Percentiles rank a stretch among this genome's conserved stretches.
These are phyloP conservation scores for Myxozyma neglecta DNA, from an alignment of 805 yeast genomes.

Conservation along the genomic window DNA sequence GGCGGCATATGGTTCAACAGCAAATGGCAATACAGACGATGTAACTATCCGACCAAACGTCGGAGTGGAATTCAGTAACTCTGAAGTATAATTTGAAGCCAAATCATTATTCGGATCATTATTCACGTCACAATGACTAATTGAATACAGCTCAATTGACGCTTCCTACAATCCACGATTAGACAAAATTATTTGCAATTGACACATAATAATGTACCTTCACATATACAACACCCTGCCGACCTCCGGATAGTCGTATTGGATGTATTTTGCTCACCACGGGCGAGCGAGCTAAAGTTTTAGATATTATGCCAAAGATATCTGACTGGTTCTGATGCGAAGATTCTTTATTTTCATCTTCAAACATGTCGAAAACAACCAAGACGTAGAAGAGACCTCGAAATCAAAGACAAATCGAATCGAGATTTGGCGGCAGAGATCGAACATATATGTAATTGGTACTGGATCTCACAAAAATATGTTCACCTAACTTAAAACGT, in stretches of 20 bases:
- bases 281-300: constrained; percentile 9
- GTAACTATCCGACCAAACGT: constrained; percentile 10
- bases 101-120: not conserved
- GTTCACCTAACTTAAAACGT: too few species aligned
- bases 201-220: not conserved
- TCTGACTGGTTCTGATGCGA: not conserved
- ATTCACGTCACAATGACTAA: not conserved
- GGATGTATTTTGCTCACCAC: not conserved
- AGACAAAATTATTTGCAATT: not conserved
- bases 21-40: constrained; percentile 14
- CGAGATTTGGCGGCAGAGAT: not conserved
- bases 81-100: constrained; percentile 1
- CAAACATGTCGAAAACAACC: not conserved
- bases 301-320: not conserved
- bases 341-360: not conserved
- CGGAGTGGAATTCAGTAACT: constrained; percentile 1
- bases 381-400: too few species aligned
- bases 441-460: not conserved
- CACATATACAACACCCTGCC: not conserved
- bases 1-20: not conserved
- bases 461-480: too few species aligned
- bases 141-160: constrained; percentile 14
- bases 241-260: not conserved
- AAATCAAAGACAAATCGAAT: too few species aligned
- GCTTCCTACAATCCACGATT: constrained; percentile 12